These are phyloP conservation scores for Aspergillus costaricaensis DNA, from an alignment of 2,329 filamentous ascomycete genomes.

Conservation along the genomic window DNA sequence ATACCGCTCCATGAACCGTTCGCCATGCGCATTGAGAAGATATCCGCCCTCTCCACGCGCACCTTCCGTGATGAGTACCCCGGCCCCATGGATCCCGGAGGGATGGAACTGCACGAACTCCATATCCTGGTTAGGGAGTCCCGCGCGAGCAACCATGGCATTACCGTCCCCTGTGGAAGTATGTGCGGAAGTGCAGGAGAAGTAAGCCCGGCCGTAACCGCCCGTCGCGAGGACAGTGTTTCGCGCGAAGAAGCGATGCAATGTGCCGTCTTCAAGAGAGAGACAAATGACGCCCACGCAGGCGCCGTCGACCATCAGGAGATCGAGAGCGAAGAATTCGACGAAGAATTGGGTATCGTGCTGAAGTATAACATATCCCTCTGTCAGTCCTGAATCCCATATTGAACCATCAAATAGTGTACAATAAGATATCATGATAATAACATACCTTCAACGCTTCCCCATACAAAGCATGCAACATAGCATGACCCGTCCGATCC, in stretches of 20 bases:
- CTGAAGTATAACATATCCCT: constrained; percentile 53
- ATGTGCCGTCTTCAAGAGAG: constrained; percentile 97
- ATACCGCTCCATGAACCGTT: constrained; percentile 99
- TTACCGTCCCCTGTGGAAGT: constrained; percentile 99
- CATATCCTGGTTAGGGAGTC: constrained; percentile 97
- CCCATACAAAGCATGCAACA: constrained; percentile 97
- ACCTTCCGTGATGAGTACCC: constrained; percentile 96
- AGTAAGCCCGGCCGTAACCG: constrained; percentile 97
- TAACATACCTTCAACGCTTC: constrained; percentile 60
- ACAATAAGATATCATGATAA: no score
- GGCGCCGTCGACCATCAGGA: constrained; percentile 96
- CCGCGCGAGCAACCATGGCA: constrained; percentile 98
- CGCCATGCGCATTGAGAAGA: constrained; percentile 94
- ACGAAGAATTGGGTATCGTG: constrained; percentile 99
- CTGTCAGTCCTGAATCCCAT: no score
- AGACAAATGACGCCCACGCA: constrained; percentile 96
- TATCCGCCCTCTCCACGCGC: constrained; percentile 98
- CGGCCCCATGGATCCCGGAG: constrained; percentile 97
- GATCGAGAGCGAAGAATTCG: constrained; percentile 94
- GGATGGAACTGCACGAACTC: constrained; percentile 99
- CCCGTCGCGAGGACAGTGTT: constrained; percentile 96
- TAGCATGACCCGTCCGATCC: constrained; percentile 94
- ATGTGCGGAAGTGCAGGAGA: constrained; percentile 96
- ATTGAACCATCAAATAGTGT: no score
- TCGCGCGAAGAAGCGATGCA: constrained; percentile 94